Base-by-base conservation (phyloP, 345 rosid species). In the Gossypium herbaceum region DNA sequence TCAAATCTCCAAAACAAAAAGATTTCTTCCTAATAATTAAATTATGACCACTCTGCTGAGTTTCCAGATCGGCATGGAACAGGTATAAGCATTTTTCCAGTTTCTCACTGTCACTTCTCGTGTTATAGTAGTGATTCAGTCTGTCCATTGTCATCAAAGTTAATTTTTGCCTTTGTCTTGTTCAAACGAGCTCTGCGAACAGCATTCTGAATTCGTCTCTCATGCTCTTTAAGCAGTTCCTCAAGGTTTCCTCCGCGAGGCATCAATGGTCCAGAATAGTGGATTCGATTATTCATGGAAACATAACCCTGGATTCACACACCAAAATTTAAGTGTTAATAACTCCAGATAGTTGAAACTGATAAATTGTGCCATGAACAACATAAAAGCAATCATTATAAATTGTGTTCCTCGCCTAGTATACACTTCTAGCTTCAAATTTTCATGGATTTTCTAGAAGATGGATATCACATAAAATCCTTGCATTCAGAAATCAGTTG, bases 171-270 rank as follows among this genome's bases (percentile, higher is more conserved):
- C 50, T 9, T 74, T 71, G 76, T 82, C 89, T 92, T 91, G 76
- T 81, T 93, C 9, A 27, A 44, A 7, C 90, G 90, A 73, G 97
- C 94, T 88, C 84, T 95, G 12, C 96, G 90, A 17, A 88, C 91
- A 7, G 94, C 98, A 56, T 85, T 75, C 79, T 85, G 98, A 75
- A 95, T 93, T 79, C 82, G 87, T 67, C 85, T 87, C 82, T 95
- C 97, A 12, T 93, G 94, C 81, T 91, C 92, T 82, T 88, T 95
- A 58, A 95, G 90, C 96, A 93, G 91, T 75, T 91, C 96, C 48
- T 93, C 98, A 0, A 92, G 78, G 88, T 91, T 85, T 62, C 93
- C 92, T 73, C 90, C 88, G 11, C 79, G 60, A 56, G 89, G 83
- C 72, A 89, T 47, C 86, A 91, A 82, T 9, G 94, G 89, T 75